These are phyloP conservation scores for Yamadazyma siamensis DNA, from an alignment of 1,139 yeast species.

Conservation along the genomic window DNA sequence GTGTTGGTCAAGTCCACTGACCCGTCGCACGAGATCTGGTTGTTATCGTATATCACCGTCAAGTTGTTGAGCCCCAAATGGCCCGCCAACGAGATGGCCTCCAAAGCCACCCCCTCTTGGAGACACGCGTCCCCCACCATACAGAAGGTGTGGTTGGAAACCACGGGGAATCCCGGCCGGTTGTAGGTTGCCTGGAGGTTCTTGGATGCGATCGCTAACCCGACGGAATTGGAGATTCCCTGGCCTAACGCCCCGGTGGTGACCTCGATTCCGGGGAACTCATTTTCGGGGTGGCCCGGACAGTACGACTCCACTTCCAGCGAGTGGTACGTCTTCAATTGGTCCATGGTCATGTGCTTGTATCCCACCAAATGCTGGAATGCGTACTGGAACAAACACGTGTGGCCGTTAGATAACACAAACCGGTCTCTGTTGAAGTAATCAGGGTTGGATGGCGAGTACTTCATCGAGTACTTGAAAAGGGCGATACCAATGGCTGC, in stretches of 20 bases:
- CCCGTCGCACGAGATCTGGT: slow-evolving; percentile 33
- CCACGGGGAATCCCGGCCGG: slow-evolving; percentile 24
- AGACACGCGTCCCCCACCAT: slow-evolving; percentile 38
- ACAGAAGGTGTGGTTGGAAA: slow-evolving; percentile 23
- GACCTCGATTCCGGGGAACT: slow-evolving; percentile 32
- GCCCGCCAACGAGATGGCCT: slow-evolving; percentile 34
- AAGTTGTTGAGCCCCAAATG: slow-evolving; percentile 30
- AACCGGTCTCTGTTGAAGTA: slow-evolving; percentile 33
- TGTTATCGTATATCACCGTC: slow-evolving; percentile 31
- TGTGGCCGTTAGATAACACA: slow-evolving; percentile 34
- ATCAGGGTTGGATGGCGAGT: slow-evolving; percentile 24
- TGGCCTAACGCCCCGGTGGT: slow-evolving; percentile 41
- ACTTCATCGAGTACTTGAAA: slow-evolving; percentile 30
- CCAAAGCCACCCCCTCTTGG: slow-evolving; percentile 35
- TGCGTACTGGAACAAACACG: slow-evolving; percentile 27
- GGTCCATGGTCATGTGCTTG: slow-evolving; percentile 26
- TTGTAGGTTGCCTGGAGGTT: slow-evolving; percentile 29
- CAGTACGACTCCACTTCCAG: slow-evolving; percentile 17
- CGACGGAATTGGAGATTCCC: slow-evolving; percentile 36
- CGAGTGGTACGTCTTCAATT: slow-evolving; percentile 25
- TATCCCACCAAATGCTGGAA: slow-evolving; percentile 30
- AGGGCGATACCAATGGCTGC: slow-evolving; percentile 33
- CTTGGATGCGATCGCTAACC: slow-evolving; percentile 33
- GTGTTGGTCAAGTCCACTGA: slow-evolving; percentile 26
- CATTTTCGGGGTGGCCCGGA: slow-evolving; percentile 38